Evolutionary conservation across 164 flowering plant species (phyloP).

Genomic region (Taxillus chinensis): DNA sequence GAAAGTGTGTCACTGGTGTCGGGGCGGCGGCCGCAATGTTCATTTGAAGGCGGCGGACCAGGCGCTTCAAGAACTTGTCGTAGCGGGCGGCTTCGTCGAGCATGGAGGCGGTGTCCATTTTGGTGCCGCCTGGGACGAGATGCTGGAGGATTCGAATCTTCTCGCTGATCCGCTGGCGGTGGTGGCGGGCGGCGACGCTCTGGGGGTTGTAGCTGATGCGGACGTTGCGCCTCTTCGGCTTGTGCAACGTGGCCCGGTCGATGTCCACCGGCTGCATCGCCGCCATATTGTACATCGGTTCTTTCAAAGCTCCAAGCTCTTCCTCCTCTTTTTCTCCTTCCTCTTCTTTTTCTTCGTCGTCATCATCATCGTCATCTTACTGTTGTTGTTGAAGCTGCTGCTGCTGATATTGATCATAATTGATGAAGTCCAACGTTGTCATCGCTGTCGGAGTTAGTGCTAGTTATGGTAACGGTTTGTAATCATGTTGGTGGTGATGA

Average conservation of each 20-base stretch:
- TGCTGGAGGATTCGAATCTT: conserved; percentile 48
- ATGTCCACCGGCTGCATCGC: conserved; percentile 92
- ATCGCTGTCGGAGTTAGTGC: no score
- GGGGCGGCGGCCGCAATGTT: background rate
- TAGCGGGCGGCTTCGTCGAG: conserved; percentile 78
- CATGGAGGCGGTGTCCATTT: conserved; percentile 89
- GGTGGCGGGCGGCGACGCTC: conserved; percentile 77
- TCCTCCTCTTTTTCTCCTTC: conserved; percentile 48
- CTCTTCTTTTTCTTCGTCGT: background rate
- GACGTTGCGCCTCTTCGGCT: conserved; percentile 68
- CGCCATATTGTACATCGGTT: conserved; percentile 87
- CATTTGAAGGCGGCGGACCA: conserved; percentile 45
- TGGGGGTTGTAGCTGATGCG: conserved; percentile 78
- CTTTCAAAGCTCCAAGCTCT: conserved; percentile 72
- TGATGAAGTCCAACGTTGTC: no score
- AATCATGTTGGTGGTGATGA: background rate
- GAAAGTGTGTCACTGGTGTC: background rate
- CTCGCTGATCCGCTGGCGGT: conserved; percentile 75
- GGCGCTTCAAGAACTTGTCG: conserved; percentile 74
- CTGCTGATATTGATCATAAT: no score
- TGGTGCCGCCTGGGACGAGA: conserved; percentile 78
- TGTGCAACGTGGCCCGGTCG: conserved; percentile 61
- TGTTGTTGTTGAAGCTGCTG: no score
- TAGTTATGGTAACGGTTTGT: no score
- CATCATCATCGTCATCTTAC: no score